phyloP scores from a whole-genome alignment of 164 flowering plant genomes.

The Magnolia kwangsiensis region DNA sequence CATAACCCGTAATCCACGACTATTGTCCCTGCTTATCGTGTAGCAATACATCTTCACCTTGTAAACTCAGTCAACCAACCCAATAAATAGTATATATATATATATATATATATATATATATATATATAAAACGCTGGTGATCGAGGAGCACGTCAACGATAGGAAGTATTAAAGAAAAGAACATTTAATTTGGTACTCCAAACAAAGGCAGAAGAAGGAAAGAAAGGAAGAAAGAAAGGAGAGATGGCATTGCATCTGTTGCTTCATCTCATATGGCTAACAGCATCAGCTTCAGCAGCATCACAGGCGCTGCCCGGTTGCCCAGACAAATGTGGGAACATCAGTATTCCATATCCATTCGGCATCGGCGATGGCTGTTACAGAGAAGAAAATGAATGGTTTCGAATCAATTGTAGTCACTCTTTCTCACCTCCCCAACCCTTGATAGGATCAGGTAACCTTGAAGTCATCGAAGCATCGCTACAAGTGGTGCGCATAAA shows the following conservation, averaged over 20 bases:
- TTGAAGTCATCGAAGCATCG: conserved; percentile 6
- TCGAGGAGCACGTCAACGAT: too few species aligned
- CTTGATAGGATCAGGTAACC: neutral
- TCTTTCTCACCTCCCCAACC: conserved; percentile 9
- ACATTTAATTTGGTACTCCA: too few species aligned
- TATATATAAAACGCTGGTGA: too few species aligned
- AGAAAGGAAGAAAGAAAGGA: neutral
- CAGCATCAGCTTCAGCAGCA: neutral
- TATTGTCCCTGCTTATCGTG: too few species aligned
- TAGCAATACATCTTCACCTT: too few species aligned
- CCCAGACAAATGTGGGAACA: neutral
- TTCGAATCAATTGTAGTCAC: neutral
- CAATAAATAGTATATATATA: too few species aligned
- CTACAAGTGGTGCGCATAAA: neutral
- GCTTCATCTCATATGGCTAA: neutral
- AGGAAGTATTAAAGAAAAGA: too few species aligned
- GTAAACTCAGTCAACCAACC: too few species aligned
- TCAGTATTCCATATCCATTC: neutral
- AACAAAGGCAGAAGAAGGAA: neutral
- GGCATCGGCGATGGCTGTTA: conserved; percentile 1
- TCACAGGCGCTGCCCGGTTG: neutral
- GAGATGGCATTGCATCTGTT: neutral
- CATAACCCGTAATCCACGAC: too few species aligned
- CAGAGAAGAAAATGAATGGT: conserved; percentile 1
- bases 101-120: too few species aligned